Base-by-base conservation (phyloP, 768 basidiomycete species). In the Tricholoma sp. region DNA sequence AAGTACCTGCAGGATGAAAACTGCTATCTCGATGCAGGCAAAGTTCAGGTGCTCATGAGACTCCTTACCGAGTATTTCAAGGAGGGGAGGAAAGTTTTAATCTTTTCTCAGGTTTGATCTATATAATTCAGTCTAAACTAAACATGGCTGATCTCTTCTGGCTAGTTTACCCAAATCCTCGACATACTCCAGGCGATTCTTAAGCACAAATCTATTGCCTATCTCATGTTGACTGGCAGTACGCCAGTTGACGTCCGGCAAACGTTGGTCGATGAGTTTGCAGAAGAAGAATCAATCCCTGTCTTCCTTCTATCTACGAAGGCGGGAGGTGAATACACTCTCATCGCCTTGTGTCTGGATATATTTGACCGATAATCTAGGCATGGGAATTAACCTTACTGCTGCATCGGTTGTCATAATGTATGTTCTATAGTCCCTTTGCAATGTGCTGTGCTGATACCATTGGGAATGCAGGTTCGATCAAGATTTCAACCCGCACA, bases 401-500 rank as follows among this genome's bases (percentile, higher is more conserved):
- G 94, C 94, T 2, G 95, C 96, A 1, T 94, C 91, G 45, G 94
- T 94, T 37, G 96, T 99, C 41, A 89, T 98, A 65, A 89, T 94
- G 89, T 89, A 58, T 45, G 84, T 69, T 20, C 37, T 32, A 12
- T 6, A 32, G 65, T 4, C 54, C 49, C 54, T 49, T 32, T 13
- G 13, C 12, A 48, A 6, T 45, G 31, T 41, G 28, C 36, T 42
- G 24, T 41, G 24, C n/a, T 31, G 41, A 36, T 34, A 36, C 54
- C 24, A 54, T 7, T 29, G 28, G 42, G 52, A 69, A 8, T 42
- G 29, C 57, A 90, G 88, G 84, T 97, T 94, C 67, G 96, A 99
- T 68, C 94, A 96, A 67, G 96, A 98, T 69, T 99, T 98, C 73
- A 98, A 98, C 68, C 91, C 91, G 3, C 91, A 94, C 73, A 99